Conservation (phyloP, 352 stramenopile genomes). For the Phytophthora pseudosyringae region DNA sequence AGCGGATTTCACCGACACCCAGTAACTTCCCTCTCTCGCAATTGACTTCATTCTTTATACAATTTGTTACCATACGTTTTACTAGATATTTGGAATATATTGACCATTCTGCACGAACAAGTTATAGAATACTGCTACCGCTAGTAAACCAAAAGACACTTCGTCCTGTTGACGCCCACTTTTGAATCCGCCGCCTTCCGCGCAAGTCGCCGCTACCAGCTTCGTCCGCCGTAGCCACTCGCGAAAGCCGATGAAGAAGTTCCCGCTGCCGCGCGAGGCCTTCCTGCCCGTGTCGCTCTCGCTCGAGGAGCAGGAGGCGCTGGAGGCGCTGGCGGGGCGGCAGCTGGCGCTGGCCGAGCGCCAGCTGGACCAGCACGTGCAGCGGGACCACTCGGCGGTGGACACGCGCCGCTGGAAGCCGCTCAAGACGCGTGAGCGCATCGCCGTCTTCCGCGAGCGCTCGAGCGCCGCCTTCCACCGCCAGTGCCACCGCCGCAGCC, state of each 20-base stretch:
- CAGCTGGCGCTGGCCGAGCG: constrained; percentile 36
- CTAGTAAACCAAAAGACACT: background rate
- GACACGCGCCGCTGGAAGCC: constrained; percentile 53
- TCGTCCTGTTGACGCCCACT: constrained; percentile 23
- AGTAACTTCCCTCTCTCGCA: background rate
- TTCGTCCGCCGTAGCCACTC: background rate
- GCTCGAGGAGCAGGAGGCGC: constrained; percentile 25
- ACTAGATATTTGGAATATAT: too few relatives aligned
- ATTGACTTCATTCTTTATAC: background rate
- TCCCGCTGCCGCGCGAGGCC: constrained; percentile 31
- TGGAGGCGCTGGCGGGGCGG: constrained; percentile 37
- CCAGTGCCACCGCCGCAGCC: constrained; percentile 24
- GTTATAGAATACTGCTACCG: background rate
- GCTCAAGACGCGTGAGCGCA: constrained; percentile 54
- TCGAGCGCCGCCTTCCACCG: constrained; percentile 26
- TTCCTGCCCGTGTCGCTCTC: constrained; percentile 42
- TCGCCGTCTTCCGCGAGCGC: constrained; percentile 56
- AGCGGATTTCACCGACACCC: background rate
- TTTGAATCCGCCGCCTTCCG: constrained; percentile 9
- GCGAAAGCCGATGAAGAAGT: constrained; percentile 28
- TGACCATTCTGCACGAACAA: background rate
- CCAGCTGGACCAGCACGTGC: constrained; percentile 40
- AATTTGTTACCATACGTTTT: too few relatives aligned
- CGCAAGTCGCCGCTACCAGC: background rate
- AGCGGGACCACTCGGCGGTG: constrained; percentile 29